Base-by-base conservation (phyloP, 495 filamentous ascomycete genomes). In the Penicillium arizonense region DNA sequence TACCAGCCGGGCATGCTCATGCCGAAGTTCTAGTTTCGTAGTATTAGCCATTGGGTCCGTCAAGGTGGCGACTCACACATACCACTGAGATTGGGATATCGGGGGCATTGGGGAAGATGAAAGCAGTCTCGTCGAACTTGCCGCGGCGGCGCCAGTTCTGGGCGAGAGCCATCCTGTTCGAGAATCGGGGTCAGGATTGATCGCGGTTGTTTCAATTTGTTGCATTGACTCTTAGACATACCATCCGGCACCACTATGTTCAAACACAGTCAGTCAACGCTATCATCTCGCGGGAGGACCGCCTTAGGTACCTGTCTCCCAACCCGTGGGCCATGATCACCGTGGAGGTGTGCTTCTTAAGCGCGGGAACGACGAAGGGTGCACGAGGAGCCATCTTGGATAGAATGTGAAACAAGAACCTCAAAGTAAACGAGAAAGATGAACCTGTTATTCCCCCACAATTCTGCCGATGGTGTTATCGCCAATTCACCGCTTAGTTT, bases 91-190 rank as follows among this genome's bases (percentile, higher is more conserved):
- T 90, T 23, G 93, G 90, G 44, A 97, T 96, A 14, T 61, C 69
- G 5, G 93, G 91, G n/a, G 94, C 94, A 74, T 95, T 90, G 6
- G 94, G 94, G 69, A 98, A 87, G 58, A 98, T 82, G 72, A 97
- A 98, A 54, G 88, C 80, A 61, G 94, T 88, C 72, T 97, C 89
- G 42, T 91, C 83, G 64, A 97, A 94, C 58, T 87, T 88, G 59
- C 83, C 79, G 16, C 89, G 82, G 8, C 87, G 81, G 46, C 93
- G 87, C 84, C 87, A 97, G 75, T 94, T 93, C 75, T 96, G 89
- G 30, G 92, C 89, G 10, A 96, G 79, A 9, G 74, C 79, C 41
- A 87, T 78, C 86, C 86, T 88, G 52, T 43, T 21, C 1, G 21
- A 16, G 33, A 42, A 21, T 55, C 20, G 58, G 24, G n/a, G 35